A percentile compares a stretch with the other conserved stretches of the same genome.
Evolutionary conservation across 305 asterid species (phyloP).

Genomic region (Galium porrigens): DNA sequence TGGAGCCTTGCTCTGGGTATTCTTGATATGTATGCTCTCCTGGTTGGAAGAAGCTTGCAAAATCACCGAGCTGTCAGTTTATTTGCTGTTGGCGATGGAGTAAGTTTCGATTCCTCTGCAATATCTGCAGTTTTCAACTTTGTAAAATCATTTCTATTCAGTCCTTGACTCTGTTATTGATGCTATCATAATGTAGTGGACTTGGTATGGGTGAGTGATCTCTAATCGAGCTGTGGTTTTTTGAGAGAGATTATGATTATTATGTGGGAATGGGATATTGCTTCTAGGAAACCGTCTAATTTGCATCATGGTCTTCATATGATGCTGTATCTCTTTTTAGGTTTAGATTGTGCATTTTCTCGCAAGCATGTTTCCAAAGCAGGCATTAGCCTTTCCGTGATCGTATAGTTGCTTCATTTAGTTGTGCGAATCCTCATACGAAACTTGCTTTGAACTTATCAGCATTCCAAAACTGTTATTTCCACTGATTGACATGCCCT

Average conservation of each 20-base stretch:
- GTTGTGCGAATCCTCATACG: neutral
- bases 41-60: slow-evolving; percentile 75
- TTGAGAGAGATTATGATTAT: neutral
- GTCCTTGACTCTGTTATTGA: neutral
- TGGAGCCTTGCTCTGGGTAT: slow-evolving; percentile 79
- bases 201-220: neutral
- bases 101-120: slow-evolving; percentile 28
- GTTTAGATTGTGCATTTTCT: neutral
- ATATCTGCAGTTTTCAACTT: neutral
- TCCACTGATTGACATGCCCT: no score
- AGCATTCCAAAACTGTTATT: neutral
- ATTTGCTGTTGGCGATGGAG: slow-evolving; percentile 96
- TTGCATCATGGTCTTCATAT: neutral
- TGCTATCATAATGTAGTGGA: neutral
- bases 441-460: neutral
- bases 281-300: neutral
- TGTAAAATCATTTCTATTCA: neutral
- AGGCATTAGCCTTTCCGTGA: neutral
- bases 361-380: neutral
- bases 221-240: neutral
- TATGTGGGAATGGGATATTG: neutral
- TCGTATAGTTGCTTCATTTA: neutral
- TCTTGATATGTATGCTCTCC: slow-evolving; percentile 71
- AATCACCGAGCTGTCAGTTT: slow-evolving; percentile 51
- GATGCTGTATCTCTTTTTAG: neutral